A percentile compares a stretch with the other conserved stretches of the same genome.
phyloP scores from a whole-genome alignment of 805 yeast genomes.

The Ogataea angusta region DNA sequence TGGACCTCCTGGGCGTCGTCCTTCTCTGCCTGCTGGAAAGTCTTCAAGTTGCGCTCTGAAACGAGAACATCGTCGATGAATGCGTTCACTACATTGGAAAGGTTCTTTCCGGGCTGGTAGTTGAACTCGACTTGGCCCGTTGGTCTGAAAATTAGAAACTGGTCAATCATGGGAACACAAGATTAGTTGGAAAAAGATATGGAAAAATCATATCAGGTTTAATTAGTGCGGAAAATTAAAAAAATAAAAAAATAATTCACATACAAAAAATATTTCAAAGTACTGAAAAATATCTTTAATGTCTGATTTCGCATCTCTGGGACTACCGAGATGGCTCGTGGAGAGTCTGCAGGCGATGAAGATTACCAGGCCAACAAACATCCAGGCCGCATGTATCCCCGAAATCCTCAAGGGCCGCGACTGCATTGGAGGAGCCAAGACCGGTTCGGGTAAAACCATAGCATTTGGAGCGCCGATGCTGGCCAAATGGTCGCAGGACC shows the following conservation, averaged over 20 bases:
- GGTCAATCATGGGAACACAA: constrained; percentile 40
- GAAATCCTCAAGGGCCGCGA: constrained; percentile 77
- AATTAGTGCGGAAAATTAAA: neutral
- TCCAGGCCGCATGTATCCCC: constrained; percentile 88
- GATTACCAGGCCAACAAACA: constrained; percentile 77
- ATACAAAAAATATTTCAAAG: neutral
- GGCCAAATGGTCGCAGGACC: constrained; percentile 92
- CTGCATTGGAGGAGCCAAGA: constrained; percentile 97
- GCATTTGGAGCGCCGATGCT: constrained; percentile 98
- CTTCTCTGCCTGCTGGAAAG: constrained; percentile 18
- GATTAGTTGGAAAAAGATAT: too few species aligned
- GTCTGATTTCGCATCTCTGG: constrained; percentile 42
- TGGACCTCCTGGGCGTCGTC: constrained; percentile 23
- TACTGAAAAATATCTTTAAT: constrained; percentile 6
- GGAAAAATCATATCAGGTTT: neutral
- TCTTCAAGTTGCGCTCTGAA: constrained; percentile 32
- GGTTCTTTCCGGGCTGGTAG: constrained; percentile 36
- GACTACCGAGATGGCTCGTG: constrained; percentile 80
- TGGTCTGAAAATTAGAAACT: constrained; percentile 45
- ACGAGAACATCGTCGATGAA: constrained; percentile 50
- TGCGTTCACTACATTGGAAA: constrained; percentile 42
- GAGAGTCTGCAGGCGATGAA: constrained; percentile 82
- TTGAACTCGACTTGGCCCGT: constrained; percentile 54
- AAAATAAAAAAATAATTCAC: neutral
- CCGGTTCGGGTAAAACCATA: constrained; percentile 97